Conservation (phyloP, 164 flowering plant species). For the Sextonia rubra region DNA sequence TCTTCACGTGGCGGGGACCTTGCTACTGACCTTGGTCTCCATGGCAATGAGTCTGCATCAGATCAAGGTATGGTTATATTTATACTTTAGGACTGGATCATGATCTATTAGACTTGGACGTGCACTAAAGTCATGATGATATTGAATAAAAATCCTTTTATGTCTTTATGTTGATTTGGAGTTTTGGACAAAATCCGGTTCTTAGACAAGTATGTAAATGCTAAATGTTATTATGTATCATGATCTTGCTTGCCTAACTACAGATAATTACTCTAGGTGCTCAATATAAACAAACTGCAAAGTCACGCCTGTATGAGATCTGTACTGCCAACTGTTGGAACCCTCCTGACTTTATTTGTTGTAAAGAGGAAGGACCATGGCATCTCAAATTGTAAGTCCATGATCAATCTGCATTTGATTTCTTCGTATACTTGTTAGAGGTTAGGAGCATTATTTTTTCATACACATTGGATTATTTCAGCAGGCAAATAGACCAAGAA, state of each 20-base stretch:
- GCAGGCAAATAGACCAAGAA: background rate
- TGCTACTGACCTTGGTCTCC: background rate
- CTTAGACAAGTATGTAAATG: background rate
- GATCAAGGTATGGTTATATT: background rate
- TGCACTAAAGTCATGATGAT: background rate
- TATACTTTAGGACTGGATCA: background rate
- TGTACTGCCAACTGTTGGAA: constrained; percentile 69
- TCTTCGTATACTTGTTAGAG: background rate
- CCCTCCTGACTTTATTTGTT: constrained; percentile 63
- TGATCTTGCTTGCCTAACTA: background rate
- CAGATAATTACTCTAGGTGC: constrained; percentile 19
- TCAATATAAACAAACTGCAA: constrained; percentile 31
- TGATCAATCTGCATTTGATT: background rate
- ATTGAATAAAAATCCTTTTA: background rate
- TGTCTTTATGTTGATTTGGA: background rate
- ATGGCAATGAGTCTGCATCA: background rate
- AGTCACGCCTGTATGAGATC: constrained; percentile 53
- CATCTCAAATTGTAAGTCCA: constrained; percentile 68
- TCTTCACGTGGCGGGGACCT: background rate
- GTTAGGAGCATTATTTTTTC: background rate
- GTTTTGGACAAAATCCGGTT: background rate
- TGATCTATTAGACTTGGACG: background rate
- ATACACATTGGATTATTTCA: background rate
- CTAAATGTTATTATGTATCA: background rate
- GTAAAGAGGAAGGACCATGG: constrained; percentile 67